phyloP scores from a whole-genome alignment of 768 basidiomycete genomes.

The Gloeophyllum trabeum region DNA sequence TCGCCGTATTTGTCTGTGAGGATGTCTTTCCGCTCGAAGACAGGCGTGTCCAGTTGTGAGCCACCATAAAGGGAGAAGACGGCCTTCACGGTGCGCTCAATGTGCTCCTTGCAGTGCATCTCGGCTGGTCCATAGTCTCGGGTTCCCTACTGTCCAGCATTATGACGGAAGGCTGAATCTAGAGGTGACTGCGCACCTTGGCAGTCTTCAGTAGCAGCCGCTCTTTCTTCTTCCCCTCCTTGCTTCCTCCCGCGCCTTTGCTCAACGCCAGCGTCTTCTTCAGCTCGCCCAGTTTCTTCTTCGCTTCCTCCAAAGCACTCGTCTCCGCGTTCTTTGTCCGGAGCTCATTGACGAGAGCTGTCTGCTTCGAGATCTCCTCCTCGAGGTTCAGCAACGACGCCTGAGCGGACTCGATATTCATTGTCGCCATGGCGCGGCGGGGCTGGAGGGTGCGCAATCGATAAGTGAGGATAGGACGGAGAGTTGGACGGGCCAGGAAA shows the following conservation, averaged over 20 bases:
- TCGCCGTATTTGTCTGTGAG: constrained; percentile 96
- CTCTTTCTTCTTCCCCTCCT: constrained; percentile 52
- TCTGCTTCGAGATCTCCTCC: constrained; percentile 45
- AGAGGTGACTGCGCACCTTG: constrained; percentile 47
- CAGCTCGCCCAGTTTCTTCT: constrained; percentile 60
- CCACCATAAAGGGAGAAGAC: constrained; percentile 87
- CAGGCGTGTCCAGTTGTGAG: constrained; percentile 91
- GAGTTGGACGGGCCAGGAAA: constrained; percentile 6
- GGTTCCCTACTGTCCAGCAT: constrained; percentile 55
- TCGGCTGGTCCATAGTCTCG: constrained; percentile 89
- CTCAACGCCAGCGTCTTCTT: constrained; percentile 43
- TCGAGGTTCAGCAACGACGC: constrained; percentile 31
- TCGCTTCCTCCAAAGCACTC: constrained; percentile 42
- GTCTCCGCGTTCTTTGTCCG: constrained; percentile 42
- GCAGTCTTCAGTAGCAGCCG: constrained; percentile 82
- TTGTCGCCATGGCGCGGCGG: constrained; percentile 7
- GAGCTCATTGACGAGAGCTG: constrained; percentile 48
- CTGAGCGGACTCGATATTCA: constrained; percentile 15
- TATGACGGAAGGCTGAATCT: constrained; percentile 7
- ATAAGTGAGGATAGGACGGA: constrained; percentile 18
- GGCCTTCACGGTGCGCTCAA: constrained; percentile 81
- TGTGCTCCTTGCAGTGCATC: constrained; percentile 84
- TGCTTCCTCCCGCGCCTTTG: constrained; percentile 25
- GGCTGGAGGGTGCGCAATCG: constrained; percentile 19
- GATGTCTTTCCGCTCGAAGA: constrained; percentile 96